Conservation (phyloP, 768 basidiomycete species). For the Trametes meyenii region DNA sequence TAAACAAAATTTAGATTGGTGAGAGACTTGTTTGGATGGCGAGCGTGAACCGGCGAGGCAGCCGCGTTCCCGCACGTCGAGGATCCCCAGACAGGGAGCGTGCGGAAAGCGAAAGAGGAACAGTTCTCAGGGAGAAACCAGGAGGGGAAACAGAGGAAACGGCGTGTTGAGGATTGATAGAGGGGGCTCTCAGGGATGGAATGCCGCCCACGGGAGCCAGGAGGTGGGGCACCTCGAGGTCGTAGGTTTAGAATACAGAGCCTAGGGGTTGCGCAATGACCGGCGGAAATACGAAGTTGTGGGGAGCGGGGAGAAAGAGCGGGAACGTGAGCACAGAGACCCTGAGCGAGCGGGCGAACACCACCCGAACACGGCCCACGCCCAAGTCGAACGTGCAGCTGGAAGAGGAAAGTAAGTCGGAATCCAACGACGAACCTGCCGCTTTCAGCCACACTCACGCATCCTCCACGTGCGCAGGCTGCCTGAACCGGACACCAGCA, state of each 20-base stretch:
- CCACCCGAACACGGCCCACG: too few species aligned
- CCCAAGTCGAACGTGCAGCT: too few species aligned
- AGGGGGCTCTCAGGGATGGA: not conserved
- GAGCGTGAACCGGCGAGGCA: constrained; percentile 13
- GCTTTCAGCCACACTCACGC: too few species aligned
- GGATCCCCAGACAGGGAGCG: not conserved
- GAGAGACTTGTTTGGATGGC: constrained; percentile 7
- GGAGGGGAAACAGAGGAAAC: not conserved
- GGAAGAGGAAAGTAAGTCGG: too few species aligned
- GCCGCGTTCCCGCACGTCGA: constrained; percentile 11
- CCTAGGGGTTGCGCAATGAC: not conserved
- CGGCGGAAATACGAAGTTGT: not conserved
- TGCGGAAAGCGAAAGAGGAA: not conserved
- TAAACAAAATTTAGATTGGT: constrained; percentile 11
- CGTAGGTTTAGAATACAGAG: not conserved
- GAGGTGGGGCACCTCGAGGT: not conserved
- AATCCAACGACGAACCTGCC: too few species aligned
- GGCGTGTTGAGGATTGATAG: not conserved
- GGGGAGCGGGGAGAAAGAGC: not conserved
- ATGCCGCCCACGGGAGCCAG: not conserved
- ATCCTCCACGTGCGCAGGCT: too few species aligned
- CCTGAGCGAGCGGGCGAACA: not conserved
- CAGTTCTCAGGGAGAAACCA: not conserved
- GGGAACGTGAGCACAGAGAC: not conserved
- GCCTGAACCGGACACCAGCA: too few species aligned